Base-by-base conservation (phyloP, 805 yeast species). In the Myxozyma neotropica region DNA sequence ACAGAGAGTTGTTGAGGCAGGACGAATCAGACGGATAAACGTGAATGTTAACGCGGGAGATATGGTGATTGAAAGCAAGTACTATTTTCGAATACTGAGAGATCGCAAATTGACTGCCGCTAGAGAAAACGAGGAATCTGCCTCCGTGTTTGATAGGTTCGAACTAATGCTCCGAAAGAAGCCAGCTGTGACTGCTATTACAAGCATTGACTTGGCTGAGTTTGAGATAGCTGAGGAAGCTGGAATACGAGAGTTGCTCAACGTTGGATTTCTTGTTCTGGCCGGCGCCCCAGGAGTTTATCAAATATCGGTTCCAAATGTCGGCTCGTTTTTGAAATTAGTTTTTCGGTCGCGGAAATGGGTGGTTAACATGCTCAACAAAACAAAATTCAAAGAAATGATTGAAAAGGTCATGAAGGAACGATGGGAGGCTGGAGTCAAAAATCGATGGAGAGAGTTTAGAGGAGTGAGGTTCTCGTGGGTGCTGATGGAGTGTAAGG, bases 401-500 rank as follows among this genome's bases (percentile, higher is more conserved):
- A 67, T 76, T 23, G 79, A 77, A 60, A 58, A 68, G 2, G 51
- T 38, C 35, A 59, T 77, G 21, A 61, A 48, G n/a, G 74, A 70
- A 5, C 67, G 68, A 47, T 73, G 73, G 59, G 68, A 66, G 13
- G 63, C 61, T 13, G 42, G 63, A 12, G 64, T 70, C 35, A 71
- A 70, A 52, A 42, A 51, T 15, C 68, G 68, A 45, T 76, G 84
- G 72, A 72, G 74, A 39, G 83, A 83, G 1, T 78, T 81, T 59
- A 75, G 76, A 51, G 87, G 87, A 1, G 77, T 76, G 54, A 79
- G 75, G 48, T 69, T 83, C 31, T 72, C 78, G 48, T 83, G 86
- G 86, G 72, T 81, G 4, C 71, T 83, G 47, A 82, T 80, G 10
- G 86, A 83, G 58, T 77, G 81, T 6, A 74, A 77, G 53, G 87